Base-by-base conservation (phyloP, 176 grass and related monocot genomes). In the Bothriochloa decipiens region DNA sequence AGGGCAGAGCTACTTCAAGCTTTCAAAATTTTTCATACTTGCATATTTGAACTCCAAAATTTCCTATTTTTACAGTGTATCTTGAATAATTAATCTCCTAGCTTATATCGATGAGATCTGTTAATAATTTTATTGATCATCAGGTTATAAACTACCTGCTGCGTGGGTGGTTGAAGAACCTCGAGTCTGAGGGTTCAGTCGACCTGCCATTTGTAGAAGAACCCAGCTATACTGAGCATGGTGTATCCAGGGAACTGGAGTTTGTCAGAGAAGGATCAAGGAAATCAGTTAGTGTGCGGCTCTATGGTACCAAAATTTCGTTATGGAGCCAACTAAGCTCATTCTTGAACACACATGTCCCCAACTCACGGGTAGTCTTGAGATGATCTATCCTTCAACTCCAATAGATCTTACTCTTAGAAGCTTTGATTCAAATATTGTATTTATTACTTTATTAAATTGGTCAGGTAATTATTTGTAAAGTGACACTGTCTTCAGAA, bases 131-230 rank as follows among this genome's bases (percentile, higher is more conserved):
- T 35, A 0, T 53, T n/a, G 42, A 68, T 90, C 32, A 33, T 66
- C 63, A 98, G 92, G 96, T 96, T 36, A 80, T 99, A 70, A 99
- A 99, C 69, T 99, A 90, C 79, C 87, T 96, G 49, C 86, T 99
- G 41, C 88, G 96, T 33, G 96, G 96, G 33, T 99, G 96, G 93
- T 83, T 96, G 70, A 92, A 91, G 79, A 99, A 92, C 72, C 89
- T 99, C 20, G 96, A 99, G 62, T 99, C 96, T 4, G 76, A 88
- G 11, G 93, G 93, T 55, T 86, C 88, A 42, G 17, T 87, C 26
- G 79, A 82, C 36, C 75, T 99, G 42, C 93, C 93, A 15, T 90
- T 99, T 78, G 75, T 96, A 27, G 96, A 96, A 88, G 95, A 93
- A 70, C 65, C 87, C 27, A 83, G 88, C 65, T 84, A 89, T 45